phyloP scores from a whole-genome alignment of 441 rosid genomes.

The Viola pubescens region DNA sequence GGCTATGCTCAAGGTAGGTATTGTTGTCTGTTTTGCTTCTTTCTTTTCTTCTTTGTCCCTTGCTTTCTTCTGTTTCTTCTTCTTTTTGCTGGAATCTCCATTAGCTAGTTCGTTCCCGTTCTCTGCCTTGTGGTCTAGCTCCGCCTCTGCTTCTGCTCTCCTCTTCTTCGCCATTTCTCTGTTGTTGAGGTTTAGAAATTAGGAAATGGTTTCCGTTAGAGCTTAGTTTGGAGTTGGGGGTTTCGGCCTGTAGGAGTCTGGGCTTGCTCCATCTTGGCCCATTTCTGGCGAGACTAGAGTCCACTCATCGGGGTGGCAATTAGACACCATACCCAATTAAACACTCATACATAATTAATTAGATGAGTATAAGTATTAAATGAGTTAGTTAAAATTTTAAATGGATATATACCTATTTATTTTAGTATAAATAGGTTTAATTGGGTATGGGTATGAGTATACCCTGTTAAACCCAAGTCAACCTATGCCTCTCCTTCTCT shows the following conservation, averaged over 20 bases:
- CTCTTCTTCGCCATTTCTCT: conserved; percentile 51
- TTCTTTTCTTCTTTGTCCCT: conserved; percentile 16
- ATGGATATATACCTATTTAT: too few species aligned
- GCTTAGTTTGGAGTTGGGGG: conserved; percentile 26
- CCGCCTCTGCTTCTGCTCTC: conserved; percentile 27
- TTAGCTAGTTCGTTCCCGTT: conserved; percentile 13
- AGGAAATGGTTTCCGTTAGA: conserved; percentile 12
- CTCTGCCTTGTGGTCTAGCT: conserved; percentile 8
- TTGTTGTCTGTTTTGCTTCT: conserved; percentile 22
- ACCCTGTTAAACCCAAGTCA: too few species aligned
- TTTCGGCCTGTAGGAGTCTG: background rate
- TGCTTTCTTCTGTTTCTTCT: conserved; percentile 28
- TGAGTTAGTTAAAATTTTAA: too few species aligned
- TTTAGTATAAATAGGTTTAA: too few species aligned
- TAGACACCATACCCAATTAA: too few species aligned
- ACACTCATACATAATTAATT: too few species aligned
- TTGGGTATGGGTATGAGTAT: too few species aligned
- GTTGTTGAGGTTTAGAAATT: background rate
- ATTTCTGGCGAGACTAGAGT: too few species aligned
- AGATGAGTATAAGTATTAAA: too few species aligned
- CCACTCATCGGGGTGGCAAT: too few species aligned
- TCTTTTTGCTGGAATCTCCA: conserved; percentile 20
- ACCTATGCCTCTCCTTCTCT: too few species aligned
- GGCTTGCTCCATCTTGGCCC: too few species aligned
- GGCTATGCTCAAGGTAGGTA: conserved; percentile 71